Evolutionary conservation across 768 basidiomycete species (phyloP), one percentile per base, ranked within the genome.

Genomic region (Mycena belliarum): DNA sequence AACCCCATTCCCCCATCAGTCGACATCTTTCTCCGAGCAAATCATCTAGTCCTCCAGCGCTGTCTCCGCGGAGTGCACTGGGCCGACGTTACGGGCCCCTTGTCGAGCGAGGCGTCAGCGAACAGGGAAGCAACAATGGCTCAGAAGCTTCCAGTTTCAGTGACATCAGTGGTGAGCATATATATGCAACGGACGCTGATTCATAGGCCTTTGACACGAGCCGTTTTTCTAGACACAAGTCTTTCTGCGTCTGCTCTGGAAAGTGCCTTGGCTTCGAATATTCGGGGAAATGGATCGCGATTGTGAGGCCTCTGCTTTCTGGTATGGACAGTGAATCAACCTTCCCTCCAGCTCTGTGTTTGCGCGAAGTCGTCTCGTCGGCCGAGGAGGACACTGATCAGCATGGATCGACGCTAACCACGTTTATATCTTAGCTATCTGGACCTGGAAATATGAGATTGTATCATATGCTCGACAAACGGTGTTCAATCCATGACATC

Each of bases 111-210:
- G 73, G 69, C 40, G 66, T 71, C 35, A 82, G 82, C 63, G 83
- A 87, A 54, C 78, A 82, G 52, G 79, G 79, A 42, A 88, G 88
- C 63, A 83, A 76, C 61, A 81, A 87, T 48, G 84, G 85, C 3
- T 92, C 90, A 23, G 84, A 86, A 41, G 83, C 90, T 0, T 92
- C 91, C 7, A 82, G 92, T 69, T 92, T 93, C 65, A 93, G 91
- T 66, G 92, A 94, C 66, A 67, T 93, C 42, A 94, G 92, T 65
- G 91, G 92, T 91, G 65, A 66, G 26, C 21, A 16, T 49, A 16
- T 12, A 12, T 38, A 43, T 40, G 3, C n/a, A 49, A 21, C 49
- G 18, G 6, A 32, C 29, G 12, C 29, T 12, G 6, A 32, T 32
- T 12, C 7, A n/a, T 15, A 45, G 18, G 26, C 29, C 21, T 41